A percentile compares a stretch with the other conserved stretches of the same genome.
Conservation (phyloP, 2,329 filamentous ascomycete genomes). For the Colletotrichum eleusines region DNA sequence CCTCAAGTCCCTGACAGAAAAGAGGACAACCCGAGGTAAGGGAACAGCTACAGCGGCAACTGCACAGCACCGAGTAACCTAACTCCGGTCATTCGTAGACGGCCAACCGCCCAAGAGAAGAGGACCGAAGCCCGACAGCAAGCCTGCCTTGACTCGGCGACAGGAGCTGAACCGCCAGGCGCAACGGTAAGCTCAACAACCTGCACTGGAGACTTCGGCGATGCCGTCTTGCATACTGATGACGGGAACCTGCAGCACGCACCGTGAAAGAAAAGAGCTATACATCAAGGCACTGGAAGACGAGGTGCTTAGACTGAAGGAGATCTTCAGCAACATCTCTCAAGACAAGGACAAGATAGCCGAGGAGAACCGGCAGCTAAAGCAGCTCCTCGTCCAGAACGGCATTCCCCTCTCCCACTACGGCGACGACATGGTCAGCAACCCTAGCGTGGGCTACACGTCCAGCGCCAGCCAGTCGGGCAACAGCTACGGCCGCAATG, state of each 20-base stretch:
- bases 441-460: slow-evolving; percentile 61
- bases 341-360: slow-evolving; percentile 81
- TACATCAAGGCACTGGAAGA: slow-evolving; percentile 96
- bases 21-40: slow-evolving; percentile 81
- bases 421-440: slow-evolving; percentile 60
- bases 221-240: slow-evolving; percentile 36
- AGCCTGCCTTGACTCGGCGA: slow-evolving; percentile 89
- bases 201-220: background rate
- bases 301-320: slow-evolving; percentile 89
- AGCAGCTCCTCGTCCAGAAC: slow-evolving; percentile 65
- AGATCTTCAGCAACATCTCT: slow-evolving; percentile 79
- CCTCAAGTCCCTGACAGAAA: slow-evolving; percentile 77
- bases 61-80: slow-evolving; percentile 4
- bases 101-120: slow-evolving; percentile 88
- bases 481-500: slow-evolving; percentile 65
- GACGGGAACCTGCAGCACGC: slow-evolving; percentile 73
- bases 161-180: slow-evolving; percentile 97
- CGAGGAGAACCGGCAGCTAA: slow-evolving; percentile 85
- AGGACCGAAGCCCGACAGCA: slow-evolving; percentile 96
- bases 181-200: slow-evolving; percentile 76
- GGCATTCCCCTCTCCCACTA: slow-evolving; percentile 57
- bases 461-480: slow-evolving; percentile 71
- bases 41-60: slow-evolving; percentile 6
- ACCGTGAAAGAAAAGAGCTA: slow-evolving; percentile 94
- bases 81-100: slow-evolving; percentile 62